phyloP scores from a whole-genome alignment of 2,329 filamentous ascomycete genomes.

The Penicillium sp. region DNA sequence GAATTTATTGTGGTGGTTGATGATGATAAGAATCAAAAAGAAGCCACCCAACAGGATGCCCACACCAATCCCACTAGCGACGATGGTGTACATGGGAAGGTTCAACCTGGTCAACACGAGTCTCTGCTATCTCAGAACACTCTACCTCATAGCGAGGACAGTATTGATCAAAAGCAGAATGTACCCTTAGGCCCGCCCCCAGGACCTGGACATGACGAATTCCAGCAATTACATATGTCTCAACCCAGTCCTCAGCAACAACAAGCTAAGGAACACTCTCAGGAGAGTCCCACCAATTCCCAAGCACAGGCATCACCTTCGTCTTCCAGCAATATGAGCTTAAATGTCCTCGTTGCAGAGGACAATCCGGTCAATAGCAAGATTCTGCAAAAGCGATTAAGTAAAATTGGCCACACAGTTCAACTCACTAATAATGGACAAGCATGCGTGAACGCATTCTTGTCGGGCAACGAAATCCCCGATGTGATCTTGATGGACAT shows the following conservation, averaged over 20 bases:
- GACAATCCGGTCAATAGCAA: slow-evolving; percentile 88
- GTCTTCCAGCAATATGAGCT: background rate
- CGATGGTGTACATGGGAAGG: too few relatives aligned
- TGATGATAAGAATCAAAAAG: background rate
- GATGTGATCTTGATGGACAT: slow-evolving; percentile 92
- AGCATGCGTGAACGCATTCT: slow-evolving; percentile 73
- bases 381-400: slow-evolving; percentile 76
- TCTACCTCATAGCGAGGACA: background rate
- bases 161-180: background rate
- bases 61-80: background rate
- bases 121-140: background rate
- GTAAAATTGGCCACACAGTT: slow-evolving; percentile 72
- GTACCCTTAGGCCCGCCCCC: background rate
- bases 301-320: background rate
- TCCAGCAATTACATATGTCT: background rate
- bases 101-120: background rate
- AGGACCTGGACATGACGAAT: background rate
- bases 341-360: slow-evolving; percentile 72
- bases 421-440: slow-evolving; percentile 78
- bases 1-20: slow-evolving; percentile 37
- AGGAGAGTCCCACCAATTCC: background rate
- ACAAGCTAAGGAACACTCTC: background rate
- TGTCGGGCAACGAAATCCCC: slow-evolving; percentile 61
- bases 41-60: background rate
- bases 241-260: background rate